Conservation (phyloP, 2,329 filamentous ascomycete genomes). For the Penicillium janthinellum region DNA sequence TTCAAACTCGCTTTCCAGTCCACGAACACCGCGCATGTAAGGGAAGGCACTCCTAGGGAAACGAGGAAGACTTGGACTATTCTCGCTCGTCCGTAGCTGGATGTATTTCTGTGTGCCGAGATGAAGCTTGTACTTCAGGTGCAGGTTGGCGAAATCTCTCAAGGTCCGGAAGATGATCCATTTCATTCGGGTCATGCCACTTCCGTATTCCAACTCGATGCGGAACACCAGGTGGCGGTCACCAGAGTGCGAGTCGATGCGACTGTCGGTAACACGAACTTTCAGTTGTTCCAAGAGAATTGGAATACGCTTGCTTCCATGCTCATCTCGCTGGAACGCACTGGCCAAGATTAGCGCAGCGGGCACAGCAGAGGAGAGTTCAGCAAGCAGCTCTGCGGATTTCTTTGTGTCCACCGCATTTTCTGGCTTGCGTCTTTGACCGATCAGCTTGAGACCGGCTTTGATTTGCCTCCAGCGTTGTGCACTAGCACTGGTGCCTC, state of each 20-base stretch:
- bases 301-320: conserved; percentile 91
- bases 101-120: conserved; percentile 81
- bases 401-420: conserved; percentile 87
- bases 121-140: conserved; percentile 89
- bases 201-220: conserved; percentile 94
- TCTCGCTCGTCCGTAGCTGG: conserved; percentile 67
- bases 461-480: conserved; percentile 94
- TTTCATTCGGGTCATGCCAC: conserved; percentile 91
- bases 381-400: conserved; percentile 93
- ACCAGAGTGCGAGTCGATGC: conserved; percentile 59
- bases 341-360: conserved; percentile 93
- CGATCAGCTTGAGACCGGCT: conserved; percentile 77
- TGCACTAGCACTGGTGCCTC: conserved; percentile 69
- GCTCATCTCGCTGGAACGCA: conserved; percentile 97
- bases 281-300: conserved; percentile 95
- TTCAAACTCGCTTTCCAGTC: conserved; percentile 79
- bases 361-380: conserved; percentile 87
- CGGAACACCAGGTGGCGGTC: conserved; percentile 82
- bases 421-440: conserved; percentile 79
- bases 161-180: conserved; percentile 90
- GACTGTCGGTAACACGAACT: conserved; percentile 80
- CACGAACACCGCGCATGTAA: conserved; percentile 79
- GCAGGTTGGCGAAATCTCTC: conserved; percentile 86
- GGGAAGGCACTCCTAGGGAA: conserved; percentile 90
- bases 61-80: conserved; percentile 77